phyloP scores from a whole-genome alignment of 2,329 filamentous ascomycete species.

The Chalaropsis thielavioides region DNA sequence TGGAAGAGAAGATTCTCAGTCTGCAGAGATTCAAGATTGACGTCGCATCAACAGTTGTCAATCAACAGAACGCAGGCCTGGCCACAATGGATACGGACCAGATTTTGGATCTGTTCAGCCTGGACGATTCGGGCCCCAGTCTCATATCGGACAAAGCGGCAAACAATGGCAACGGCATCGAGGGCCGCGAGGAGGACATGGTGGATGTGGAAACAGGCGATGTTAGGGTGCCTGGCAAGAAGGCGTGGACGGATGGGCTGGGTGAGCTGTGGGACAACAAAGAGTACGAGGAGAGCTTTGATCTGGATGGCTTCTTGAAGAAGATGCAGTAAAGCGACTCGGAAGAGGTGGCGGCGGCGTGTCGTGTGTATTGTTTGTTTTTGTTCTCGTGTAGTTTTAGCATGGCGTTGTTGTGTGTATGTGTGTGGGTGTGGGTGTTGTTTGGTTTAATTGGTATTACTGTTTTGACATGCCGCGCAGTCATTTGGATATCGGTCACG shows the following conservation, averaged over 20 bases:
- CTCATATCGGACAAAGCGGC: slow-evolving; percentile 40
- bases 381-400: slow-evolving; percentile 5
- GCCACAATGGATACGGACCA: slow-evolving; percentile 97
- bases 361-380: slow-evolving; percentile 2
- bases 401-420: slow-evolving; percentile 14
- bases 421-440: background rate
- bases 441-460: background rate
- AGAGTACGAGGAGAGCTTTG: slow-evolving; percentile 97
- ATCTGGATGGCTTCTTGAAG: slow-evolving; percentile 87
- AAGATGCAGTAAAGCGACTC: slow-evolving; percentile 53
- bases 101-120: slow-evolving; percentile 88
- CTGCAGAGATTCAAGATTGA: slow-evolving; percentile 99
- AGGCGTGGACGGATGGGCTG: slow-evolving; percentile 85
- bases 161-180: slow-evolving; percentile 30
- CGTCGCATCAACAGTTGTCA: slow-evolving; percentile 93
- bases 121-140: slow-evolving; percentile 61
- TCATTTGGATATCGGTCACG: no score
- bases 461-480: background rate
- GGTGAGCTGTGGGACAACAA: slow-evolving; percentile 94
- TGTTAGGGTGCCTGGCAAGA: slow-evolving; percentile 91
- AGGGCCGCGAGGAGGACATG: slow-evolving; percentile 66
- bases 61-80: slow-evolving; percentile 93
- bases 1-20: slow-evolving; percentile 97
- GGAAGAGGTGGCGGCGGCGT: background rate
- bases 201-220: slow-evolving; percentile 87